These are phyloP conservation scores for Salinomyces thailandicus DNA, from an alignment of 2,329 filamentous ascomycete species.

Conservation along the genomic window DNA sequence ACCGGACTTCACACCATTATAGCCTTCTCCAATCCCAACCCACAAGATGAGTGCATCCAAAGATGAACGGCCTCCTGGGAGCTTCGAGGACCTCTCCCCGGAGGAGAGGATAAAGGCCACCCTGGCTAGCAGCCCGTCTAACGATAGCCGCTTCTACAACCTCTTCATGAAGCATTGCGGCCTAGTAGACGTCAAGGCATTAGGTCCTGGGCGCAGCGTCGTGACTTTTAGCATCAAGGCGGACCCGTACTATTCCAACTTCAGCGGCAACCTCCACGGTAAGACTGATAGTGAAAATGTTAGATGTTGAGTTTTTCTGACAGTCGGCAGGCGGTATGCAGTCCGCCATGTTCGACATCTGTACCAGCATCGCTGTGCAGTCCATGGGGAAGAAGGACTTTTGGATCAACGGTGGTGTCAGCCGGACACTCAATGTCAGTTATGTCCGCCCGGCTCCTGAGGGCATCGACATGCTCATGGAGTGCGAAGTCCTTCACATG, in stretches of 20 bases:
- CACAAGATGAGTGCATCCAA: not conserved
- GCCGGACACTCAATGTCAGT: conserved; percentile 33
- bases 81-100: conserved; percentile 12
- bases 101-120: conserved; percentile 17
- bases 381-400: conserved; percentile 21
- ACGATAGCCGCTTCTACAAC: conserved; percentile 8
- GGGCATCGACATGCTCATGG: conserved; percentile 31
- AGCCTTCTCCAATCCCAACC: not conserved
- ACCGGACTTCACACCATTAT: not conserved
- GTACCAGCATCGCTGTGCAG: conserved; percentile 31
- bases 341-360: conserved; percentile 43
- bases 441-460: conserved; percentile 35
- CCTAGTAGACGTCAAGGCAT: conserved; percentile 24
- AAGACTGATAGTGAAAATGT: not conserved
- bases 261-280: conserved; percentile 41
- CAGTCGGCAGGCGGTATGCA: conserved; percentile 19
- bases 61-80: not conserved
- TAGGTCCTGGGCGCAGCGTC: conserved; percentile 27
- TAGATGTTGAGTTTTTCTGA: not conserved
- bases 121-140: conserved; percentile 3
- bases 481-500: conserved; percentile 35
- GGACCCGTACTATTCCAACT: conserved; percentile 36
- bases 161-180: conserved; percentile 15
- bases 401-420: conserved; percentile 37
- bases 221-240: conserved; percentile 37